phyloP scores from a whole-genome alignment of 345 rosid genomes.

The Litchi chinensis region DNA sequence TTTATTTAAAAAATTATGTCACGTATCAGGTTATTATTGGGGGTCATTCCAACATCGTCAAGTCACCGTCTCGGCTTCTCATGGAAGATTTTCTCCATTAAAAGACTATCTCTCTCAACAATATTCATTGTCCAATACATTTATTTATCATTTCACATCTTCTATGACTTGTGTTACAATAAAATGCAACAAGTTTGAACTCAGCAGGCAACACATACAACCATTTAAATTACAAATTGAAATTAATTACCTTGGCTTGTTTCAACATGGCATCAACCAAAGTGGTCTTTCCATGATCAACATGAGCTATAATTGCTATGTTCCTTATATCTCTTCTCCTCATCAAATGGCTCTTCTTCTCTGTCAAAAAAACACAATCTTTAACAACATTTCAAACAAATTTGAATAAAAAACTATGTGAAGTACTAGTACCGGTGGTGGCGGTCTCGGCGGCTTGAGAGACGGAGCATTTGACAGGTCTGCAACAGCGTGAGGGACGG shows the following conservation, averaged over 20 bases:
- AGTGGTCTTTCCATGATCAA: conserved; percentile 98
- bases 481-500: conserved; percentile 31
- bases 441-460: conserved; percentile 59
- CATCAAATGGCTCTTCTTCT: conserved; percentile 68
- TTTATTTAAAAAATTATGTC: too few species aligned
- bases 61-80: too few species aligned
- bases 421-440: conserved; percentile 20
- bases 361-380: conserved; percentile 26
- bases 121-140: neutral
- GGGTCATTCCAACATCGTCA: too few species aligned
- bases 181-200: neutral
- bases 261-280: conserved; percentile 94
- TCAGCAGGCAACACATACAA: neutral
- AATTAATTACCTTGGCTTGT: conserved; percentile 75
- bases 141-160: neutral
- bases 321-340: conserved; percentile 85
- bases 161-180: neutral
- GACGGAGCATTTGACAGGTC: conserved; percentile 65
- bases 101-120: neutral
- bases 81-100: neutral
- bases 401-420: conserved; percentile 4
- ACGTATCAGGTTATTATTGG: too few species aligned
- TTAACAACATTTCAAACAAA: conserved; percentile 10
- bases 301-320: conserved; percentile 96
- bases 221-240: neutral